A percentile compares a stretch with the other conserved stretches of the same genome.
phyloP scores from a whole-genome alignment of 352 stramenopile genomes.

The Phytophthora megakarya region DNA sequence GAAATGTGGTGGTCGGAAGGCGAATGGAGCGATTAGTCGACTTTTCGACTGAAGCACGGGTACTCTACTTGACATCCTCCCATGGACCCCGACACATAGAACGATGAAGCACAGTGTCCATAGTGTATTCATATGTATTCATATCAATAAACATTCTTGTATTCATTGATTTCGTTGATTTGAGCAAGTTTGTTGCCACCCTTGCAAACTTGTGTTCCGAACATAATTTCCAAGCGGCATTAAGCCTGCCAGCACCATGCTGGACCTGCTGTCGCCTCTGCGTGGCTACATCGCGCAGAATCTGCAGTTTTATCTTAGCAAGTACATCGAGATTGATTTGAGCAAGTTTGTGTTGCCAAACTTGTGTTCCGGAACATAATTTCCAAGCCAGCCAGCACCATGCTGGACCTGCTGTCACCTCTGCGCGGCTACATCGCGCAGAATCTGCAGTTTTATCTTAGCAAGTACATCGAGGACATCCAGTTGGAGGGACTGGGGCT shows the following conservation, averaged over 20 bases:
- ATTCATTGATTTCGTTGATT: too few relatives aligned
- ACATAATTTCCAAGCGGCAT: too few relatives aligned
- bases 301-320: slow-evolving; percentile 88
- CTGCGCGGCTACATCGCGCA: slow-evolving; percentile 87
- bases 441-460: slow-evolving; percentile 88
- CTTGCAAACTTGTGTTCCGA: background rate
- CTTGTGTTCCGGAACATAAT: too few relatives aligned
- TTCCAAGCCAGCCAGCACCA: slow-evolving; percentile 23
- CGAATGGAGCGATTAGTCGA: slow-evolving; percentile 34
- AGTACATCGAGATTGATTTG: slow-evolving; percentile 92
- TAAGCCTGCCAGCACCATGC: slow-evolving; percentile 43
- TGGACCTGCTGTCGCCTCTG: slow-evolving; percentile 87
- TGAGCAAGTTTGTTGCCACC: background rate
- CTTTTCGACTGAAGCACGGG: slow-evolving; percentile 19
- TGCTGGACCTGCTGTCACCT: slow-evolving; percentile 88
- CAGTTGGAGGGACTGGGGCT: slow-evolving; percentile 84
- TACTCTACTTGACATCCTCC: background rate
- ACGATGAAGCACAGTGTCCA: background rate
- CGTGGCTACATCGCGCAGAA: slow-evolving; percentile 88
- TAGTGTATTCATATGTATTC: too few relatives aligned
- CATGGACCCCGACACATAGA: too few relatives aligned
- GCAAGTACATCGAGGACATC: slow-evolving; percentile 91
- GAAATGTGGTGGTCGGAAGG: slow-evolving; percentile 38
- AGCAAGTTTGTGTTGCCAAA: too few relatives aligned
- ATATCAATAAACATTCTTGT: slow-evolving; percentile 19